phyloP scores from a whole-genome alignment of 2,329 filamentous ascomycete genomes.

The Furcasterigmium sp. region DNA sequence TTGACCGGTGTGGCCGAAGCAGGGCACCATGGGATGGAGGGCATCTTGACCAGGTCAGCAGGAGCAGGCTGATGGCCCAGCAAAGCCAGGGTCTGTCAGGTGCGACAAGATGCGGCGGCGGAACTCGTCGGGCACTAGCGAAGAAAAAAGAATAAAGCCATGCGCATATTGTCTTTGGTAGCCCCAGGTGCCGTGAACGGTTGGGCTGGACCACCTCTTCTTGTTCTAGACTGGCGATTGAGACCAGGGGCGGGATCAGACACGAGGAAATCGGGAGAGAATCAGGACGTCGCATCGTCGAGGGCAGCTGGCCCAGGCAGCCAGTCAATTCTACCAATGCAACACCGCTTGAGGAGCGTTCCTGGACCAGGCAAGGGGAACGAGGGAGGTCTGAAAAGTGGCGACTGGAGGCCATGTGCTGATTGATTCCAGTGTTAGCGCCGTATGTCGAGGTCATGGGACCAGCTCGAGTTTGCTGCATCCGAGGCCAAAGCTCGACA shows the following conservation, averaged over 20 bases:
- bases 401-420: constrained; percentile 10
- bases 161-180: too few species aligned
- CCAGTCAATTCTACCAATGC: too few species aligned
- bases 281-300: too few species aligned
- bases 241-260: neutral
- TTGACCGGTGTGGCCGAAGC: too few species aligned
- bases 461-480: constrained; percentile 10
- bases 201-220: neutral
- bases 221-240: neutral
- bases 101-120: neutral
- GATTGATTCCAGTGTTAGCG: constrained; percentile 13
- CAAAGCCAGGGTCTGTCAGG: too few species aligned
- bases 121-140: neutral
- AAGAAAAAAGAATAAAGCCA: neutral
- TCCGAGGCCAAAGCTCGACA: constrained; percentile 6
- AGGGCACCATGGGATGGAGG: too few species aligned
- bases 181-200: neutral
- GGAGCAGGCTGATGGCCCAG: too few species aligned
- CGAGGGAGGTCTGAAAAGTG: constrained; percentile 3
- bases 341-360: neutral
- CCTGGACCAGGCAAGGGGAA: neutral
- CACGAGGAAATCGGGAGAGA: neutral
- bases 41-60: too few species aligned
- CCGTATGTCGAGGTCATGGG: constrained; percentile 13
- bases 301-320: too few species aligned